Evolutionary conservation across 306 rosid species (phyloP).

Genomic region (Citrullus amarus): DNA sequence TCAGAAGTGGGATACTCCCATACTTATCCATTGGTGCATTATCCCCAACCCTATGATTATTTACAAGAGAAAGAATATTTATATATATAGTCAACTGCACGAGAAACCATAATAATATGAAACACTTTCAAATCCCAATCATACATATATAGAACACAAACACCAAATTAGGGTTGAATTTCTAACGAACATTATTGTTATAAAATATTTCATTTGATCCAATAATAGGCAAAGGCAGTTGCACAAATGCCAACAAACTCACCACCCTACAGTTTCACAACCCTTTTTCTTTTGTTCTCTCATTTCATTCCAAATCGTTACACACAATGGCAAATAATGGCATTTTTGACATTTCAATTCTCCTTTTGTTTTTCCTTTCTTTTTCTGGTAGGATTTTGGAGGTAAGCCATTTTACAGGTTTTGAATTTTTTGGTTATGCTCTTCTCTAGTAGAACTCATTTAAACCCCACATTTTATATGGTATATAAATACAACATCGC

Average conservation of each 20-base stretch:
- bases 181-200: background rate
- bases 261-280: background rate
- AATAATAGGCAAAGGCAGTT: too few relatives aligned
- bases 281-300: background rate
- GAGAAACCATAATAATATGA: background rate
- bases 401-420: slow-evolving; percentile 3
- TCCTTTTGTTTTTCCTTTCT: background rate
- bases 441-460: background rate
- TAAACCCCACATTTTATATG: slow-evolving; percentile 1
- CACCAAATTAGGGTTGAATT: background rate
- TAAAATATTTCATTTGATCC: too few relatives aligned
- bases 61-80: too few relatives aligned
- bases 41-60: too few relatives aligned
- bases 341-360: background rate
- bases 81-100: background rate
- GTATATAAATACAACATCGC: background rate
- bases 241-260: background rate
- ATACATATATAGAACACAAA: background rate
- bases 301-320: background rate
- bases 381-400: background rate
- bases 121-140: background rate
- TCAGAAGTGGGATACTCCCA: too few relatives aligned
- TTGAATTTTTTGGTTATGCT: background rate
- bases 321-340: background rate
- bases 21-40: too few relatives aligned